Percentiles rank a stretch among this genome's conserved stretches.
Evolutionary conservation across 176 grass and related monocot species (phyloP).

Genomic region (Carex scoparia): DNA sequence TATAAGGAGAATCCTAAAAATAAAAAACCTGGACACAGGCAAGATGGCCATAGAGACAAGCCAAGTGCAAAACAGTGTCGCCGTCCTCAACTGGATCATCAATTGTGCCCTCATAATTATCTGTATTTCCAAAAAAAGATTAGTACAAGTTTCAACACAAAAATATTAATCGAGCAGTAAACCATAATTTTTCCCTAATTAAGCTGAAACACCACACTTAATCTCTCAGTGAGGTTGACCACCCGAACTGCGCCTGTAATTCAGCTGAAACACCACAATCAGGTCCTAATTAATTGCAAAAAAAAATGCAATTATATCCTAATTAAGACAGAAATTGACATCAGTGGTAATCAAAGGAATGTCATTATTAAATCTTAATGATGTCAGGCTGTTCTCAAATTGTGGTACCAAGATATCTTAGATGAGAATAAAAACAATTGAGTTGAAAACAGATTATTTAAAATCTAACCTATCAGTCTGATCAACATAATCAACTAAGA

Average conservation of each 20-base stretch:
- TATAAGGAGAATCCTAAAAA: conserved; percentile 3
- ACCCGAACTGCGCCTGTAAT: not conserved
- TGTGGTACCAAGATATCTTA: not conserved
- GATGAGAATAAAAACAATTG: not conserved
- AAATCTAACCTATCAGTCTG: not conserved
- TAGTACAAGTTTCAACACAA: not conserved
- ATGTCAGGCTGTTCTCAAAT: not conserved
- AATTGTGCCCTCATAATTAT: conserved; percentile 58
- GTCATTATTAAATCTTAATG: not conserved
- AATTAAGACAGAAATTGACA: not conserved
- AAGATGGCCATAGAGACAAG: conserved; percentile 97
- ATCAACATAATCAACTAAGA: not conserved
- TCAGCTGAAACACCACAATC: not conserved
- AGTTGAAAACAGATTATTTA: not conserved
- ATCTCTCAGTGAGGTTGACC: not conserved
- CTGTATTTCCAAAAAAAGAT: conserved; percentile 33
- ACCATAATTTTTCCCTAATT: not conserved
- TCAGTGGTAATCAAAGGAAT: not conserved
- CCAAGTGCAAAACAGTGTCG: conserved; percentile 84
- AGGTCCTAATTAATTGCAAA: not conserved
- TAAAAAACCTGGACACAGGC: conserved; percentile 76
- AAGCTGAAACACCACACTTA: not conserved
- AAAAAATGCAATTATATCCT: not conserved
- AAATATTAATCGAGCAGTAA: not conserved
- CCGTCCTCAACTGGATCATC: conserved; percentile 99